phyloP scores from a whole-genome alignment of 148 eudicot species.

The Polygonum aviculare region DNA sequence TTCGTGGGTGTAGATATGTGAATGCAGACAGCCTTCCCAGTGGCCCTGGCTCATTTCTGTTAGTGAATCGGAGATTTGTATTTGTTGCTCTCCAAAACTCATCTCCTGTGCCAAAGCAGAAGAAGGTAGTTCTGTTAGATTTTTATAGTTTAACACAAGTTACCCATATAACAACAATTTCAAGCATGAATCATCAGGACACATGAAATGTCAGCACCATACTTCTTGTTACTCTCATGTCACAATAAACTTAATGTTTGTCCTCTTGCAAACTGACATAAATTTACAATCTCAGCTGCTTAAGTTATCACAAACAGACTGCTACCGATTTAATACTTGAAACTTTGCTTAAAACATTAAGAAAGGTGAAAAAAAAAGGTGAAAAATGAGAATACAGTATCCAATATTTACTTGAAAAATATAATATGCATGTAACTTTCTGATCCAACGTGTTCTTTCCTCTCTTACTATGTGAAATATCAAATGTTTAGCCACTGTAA shows the following conservation, averaged over 20 bases:
- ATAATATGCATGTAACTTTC: not conserved
- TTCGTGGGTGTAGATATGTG: constrained; percentile 74
- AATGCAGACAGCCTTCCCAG: constrained; percentile 85
- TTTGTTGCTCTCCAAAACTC: constrained; percentile 58
- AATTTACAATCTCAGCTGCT: not conserved
- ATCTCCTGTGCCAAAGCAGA: constrained; percentile 47
- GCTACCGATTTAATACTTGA: too few species aligned
- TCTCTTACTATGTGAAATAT: too few species aligned
- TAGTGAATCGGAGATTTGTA: constrained; percentile 67
- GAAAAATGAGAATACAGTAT: not conserved
- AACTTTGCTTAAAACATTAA: too few species aligned
- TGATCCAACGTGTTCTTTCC: too few species aligned
- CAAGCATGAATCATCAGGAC: not conserved
- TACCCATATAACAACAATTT: not conserved
- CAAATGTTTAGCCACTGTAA: too few species aligned
- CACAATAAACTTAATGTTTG: not conserved
- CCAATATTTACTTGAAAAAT: not conserved
- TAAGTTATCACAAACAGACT: too few species aligned
- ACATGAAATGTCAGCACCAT: not conserved
- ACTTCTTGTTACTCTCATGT: not conserved
- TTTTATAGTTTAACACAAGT: not conserved
- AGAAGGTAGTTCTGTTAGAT: not conserved
- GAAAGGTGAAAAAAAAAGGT: not conserved
- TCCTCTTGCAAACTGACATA: not conserved
- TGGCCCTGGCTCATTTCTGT: constrained; percentile 85